Base-by-base conservation (phyloP, 2,329 filamentous ascomycete species). In the Leptographium radiaticola region DNA sequence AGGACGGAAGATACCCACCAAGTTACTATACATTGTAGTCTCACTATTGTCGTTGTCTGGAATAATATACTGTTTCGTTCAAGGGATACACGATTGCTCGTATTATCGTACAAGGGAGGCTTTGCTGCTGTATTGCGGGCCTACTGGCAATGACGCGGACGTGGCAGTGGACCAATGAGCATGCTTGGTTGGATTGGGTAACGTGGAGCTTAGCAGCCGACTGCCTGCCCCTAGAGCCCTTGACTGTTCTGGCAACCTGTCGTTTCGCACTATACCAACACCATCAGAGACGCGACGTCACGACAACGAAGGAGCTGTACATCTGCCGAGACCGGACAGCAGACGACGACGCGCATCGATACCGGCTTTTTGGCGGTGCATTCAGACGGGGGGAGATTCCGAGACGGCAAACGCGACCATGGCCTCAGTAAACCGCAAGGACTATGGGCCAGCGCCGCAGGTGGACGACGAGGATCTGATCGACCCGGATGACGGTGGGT, bases 401-500 rank as follows among this genome's bases (percentile, higher is more conserved):
- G 5, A 36, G 34, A 9, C 34, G 12, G 34, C 34, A 36, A 25
- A 20, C 36, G 15, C 36, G 31, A 64, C 58, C 55, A 79, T 77
- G 75, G 70, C 75, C 52, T 67, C 74, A 36, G 67, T 72, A 53
- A 72, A 66, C 63, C 67, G 68, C 59, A 70, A 68, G 63, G 75
- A 79, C 66, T 78, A 83, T 63, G 81, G 82, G 64, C 74, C 79
- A 64, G 77, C 77, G 55, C 73, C 79, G 56, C 70, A 84, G 58
- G 64, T 71, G 47, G 73, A 79, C 49, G 80, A 85, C 56, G 82
- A 85, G 62, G 84, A 89, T 62, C 69, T 89, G 62, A 87, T 90
- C 68, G 86, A 90, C 62, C 83, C 84, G 4, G 85, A 89, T 73
- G 83, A 89, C 70, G 84, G 86, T 88, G 70, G 61, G 64, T 50